Evolutionary conservation across 352 stramenopile genomes (phyloP).

Genomic region (Phytophthora capsici): DNA sequence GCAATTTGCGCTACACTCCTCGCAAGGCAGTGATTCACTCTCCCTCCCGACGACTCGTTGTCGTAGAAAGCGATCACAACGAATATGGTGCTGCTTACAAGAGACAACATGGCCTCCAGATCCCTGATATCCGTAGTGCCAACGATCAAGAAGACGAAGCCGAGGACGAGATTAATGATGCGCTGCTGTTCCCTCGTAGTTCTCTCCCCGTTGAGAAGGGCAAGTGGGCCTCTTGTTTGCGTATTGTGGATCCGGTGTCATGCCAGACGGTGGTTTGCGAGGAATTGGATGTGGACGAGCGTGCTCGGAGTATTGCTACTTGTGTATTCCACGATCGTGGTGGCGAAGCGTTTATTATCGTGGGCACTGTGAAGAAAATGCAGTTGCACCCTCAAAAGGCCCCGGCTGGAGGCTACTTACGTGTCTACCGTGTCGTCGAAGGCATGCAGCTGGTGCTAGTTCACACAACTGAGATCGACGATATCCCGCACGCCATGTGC

Average conservation of each 20-base stretch:
- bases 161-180: constrained; percentile 85
- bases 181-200: constrained; percentile 68
- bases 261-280: constrained; percentile 89
- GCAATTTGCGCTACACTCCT: constrained; percentile 97
- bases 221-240: constrained; percentile 97
- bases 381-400: constrained; percentile 90
- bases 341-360: constrained; percentile 97
- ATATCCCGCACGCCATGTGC: constrained; percentile 96
- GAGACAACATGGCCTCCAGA: constrained; percentile 65
- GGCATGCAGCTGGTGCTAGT: constrained; percentile 94
- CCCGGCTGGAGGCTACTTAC: constrained; percentile 75
- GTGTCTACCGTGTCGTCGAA: constrained; percentile 95
- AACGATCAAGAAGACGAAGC: constrained; percentile 78
- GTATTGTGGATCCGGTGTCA: constrained; percentile 96
- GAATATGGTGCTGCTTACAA: constrained; percentile 95
- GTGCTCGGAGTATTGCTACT: constrained; percentile 92
- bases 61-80: constrained; percentile 99
- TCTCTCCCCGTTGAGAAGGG: constrained; percentile 62
- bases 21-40: constrained; percentile 94
- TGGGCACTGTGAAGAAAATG: constrained; percentile 97
- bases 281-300: constrained; percentile 95
- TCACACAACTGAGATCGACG: constrained; percentile 97
- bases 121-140: constrained; percentile 59
- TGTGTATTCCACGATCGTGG: constrained; percentile 96
- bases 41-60: constrained; percentile 86